Percentiles rank a stretch among this genome's conserved stretches.
Evolutionary conservation across 1,284 basidiomycete genomes (phyloP).

Genomic region (Anthracocystis panici-leucophaei): DNA sequence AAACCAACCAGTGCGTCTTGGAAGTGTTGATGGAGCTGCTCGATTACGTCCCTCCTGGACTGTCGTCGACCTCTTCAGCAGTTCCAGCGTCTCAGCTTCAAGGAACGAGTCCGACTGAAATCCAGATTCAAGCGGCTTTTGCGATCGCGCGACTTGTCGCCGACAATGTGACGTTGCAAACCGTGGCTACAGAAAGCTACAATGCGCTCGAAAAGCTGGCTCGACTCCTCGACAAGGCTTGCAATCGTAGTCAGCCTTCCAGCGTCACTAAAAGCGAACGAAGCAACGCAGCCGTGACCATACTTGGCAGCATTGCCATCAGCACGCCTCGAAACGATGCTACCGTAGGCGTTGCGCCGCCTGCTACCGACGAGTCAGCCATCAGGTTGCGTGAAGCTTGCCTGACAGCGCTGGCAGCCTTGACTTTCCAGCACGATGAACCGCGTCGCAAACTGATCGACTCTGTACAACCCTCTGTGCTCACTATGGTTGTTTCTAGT

Average conservation of each 20-base stretch:
- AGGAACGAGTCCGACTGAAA: constrained; percentile 35
- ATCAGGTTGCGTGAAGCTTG: constrained; percentile 59
- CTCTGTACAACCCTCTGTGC: constrained; percentile 49
- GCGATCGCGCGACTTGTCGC: constrained; percentile 58
- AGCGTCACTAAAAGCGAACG: constrained; percentile 16
- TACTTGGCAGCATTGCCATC: constrained; percentile 23
- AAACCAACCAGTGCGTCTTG: constrained; percentile 59
- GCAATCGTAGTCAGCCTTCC: constrained; percentile 24
- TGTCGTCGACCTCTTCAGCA: constrained; percentile 2
- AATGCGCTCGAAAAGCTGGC: constrained; percentile 46
- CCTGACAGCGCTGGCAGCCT: constrained; percentile 55
- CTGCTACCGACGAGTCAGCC: constrained; percentile 44
- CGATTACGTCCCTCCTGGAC: constrained; percentile 31
- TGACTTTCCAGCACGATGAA: constrained; percentile 60
- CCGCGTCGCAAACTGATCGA: constrained; percentile 58
- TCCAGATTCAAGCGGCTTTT: constrained; percentile 61
- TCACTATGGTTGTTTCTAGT: constrained; percentile 51
- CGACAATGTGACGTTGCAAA: constrained; percentile 56
- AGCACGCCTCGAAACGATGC: constrained; percentile 17
- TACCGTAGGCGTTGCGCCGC: constrained; percentile 34
- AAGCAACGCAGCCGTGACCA: constrained; percentile 9
- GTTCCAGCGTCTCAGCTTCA: constrained; percentile 21
- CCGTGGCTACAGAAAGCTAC: constrained; percentile 50
- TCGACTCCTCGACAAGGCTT: constrained; percentile 43
- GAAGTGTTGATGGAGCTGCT: constrained; percentile 62